Conservation (phyloP, 129 eudicot genomes). For the Tagetes patula region DNA sequence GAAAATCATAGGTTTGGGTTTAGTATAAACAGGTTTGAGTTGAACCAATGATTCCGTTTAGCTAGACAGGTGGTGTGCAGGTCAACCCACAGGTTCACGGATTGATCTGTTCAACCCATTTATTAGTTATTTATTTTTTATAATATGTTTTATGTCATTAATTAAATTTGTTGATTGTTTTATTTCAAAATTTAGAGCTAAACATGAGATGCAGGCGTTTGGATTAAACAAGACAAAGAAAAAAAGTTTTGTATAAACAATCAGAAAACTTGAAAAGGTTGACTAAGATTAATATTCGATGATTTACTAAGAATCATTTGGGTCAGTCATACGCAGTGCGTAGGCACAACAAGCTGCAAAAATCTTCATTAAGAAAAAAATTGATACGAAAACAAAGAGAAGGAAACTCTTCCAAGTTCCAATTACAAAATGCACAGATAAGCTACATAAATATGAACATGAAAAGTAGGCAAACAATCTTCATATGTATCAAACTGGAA, state of each 20-base stretch:
- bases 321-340: conserved; percentile 2
- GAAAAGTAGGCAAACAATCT: conserved; percentile 25
- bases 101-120: too few relatives aligned
- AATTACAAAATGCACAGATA: conserved; percentile 30
- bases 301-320: neutral
- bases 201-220: neutral
- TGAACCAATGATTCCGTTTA: too few relatives aligned
- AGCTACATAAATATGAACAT: conserved; percentile 18
- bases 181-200: neutral
- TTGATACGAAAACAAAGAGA: conserved; percentile 1
- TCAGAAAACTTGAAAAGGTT: neutral
- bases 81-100: too few relatives aligned
- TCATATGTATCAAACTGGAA: conserved; percentile 20
- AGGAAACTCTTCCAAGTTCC: conserved; percentile 9
- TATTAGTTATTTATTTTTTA: too few relatives aligned
- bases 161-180: too few relatives aligned
- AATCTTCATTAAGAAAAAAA: neutral
- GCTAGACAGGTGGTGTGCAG: too few relatives aligned
- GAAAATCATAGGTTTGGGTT: too few relatives aligned
- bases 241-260: conserved; percentile 1
- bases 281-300: neutral
- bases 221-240: neutral
- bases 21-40: too few relatives aligned
- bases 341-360: conserved; percentile 3
- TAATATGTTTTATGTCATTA: too few relatives aligned